Base-by-base conservation (phyloP, 768 basidiomycete species). In the Macrolepiota albuminosa region DNA sequence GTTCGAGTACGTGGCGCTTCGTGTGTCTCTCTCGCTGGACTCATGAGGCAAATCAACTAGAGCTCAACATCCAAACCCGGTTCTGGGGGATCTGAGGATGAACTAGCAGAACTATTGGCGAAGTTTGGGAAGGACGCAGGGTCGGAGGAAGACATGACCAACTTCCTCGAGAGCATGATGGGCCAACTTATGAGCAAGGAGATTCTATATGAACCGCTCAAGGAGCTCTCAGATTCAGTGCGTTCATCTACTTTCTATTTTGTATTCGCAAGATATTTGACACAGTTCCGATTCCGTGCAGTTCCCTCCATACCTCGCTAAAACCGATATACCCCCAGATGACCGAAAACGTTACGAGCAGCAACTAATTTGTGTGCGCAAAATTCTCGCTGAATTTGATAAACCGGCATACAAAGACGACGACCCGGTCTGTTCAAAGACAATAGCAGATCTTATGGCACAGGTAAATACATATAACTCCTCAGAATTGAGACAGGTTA, bases 141-240 rank as follows among this genome's bases (percentile, higher is more conserved):
- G 70, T 73, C 31, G 83, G 54, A 84, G 1, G 77, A 78, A 0
- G 82, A 85, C 29, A 68, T 94, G 13, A 81, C 87, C 46, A 83
- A 78, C 0, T 74, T 93, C 61, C 77, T 96, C 9, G 91, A 95
- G 69, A 81, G 70, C 29, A 89, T 95, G 84, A 91, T 93, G 90
- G 75, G 80, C 24, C 84, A 88, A 70, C 77, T 93, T 29, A 86
- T 93, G 86, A 83, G 81, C 74, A 89, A 91, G 67, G 89, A 92
- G 0, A 77, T 93, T 3, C 73, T 95, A n/a, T 88, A 94, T 64
- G 91, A 93, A 48, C 93, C 94, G 0, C 69, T 95, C 59, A 91
- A 89, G 64, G 93, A 96, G 68, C 72, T 96, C 24, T 73, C 79
- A 16, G 83, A 86, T 16, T 87, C 88, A 69, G 91, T 88, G 61